These are phyloP conservation scores for Nematocida displodere DNA, from an alignment of 371 early-diverging fungal genomes.

Conservation along the genomic window DNA sequence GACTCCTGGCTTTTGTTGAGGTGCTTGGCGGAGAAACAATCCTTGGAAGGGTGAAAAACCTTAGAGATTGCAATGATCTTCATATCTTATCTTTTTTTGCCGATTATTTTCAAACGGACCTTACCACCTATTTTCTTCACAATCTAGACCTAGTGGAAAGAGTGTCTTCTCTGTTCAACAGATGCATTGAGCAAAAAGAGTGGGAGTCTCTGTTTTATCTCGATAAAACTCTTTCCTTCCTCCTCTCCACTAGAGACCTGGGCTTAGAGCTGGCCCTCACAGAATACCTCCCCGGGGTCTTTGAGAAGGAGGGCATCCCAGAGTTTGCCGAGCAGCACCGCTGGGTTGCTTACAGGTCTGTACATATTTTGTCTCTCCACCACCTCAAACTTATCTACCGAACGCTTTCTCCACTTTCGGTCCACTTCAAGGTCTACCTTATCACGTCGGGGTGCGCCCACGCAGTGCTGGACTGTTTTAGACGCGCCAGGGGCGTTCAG, in stretches of 20 bases:
- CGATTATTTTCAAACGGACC: background rate
- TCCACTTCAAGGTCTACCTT: background rate
- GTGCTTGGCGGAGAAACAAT: background rate
- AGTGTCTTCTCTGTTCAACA: background rate
- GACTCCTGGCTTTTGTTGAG: background rate
- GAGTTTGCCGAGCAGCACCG: background rate
- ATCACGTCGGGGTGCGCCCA: background rate
- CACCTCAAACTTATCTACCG: background rate
- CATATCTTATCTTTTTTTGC: background rate
- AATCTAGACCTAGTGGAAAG: background rate
- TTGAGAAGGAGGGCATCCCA: constrained; percentile 1
- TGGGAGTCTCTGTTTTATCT: background rate
- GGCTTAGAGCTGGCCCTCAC: background rate
- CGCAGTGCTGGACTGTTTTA: background rate
- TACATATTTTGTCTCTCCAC: background rate
- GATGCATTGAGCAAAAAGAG: constrained; percentile 1
- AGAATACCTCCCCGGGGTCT: background rate
- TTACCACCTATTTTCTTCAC: background rate
- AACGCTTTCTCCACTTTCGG: background rate
- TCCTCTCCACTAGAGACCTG: background rate
- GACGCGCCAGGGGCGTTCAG: background rate
- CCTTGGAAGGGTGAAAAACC: background rate
- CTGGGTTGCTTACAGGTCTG: background rate
- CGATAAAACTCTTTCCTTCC: background rate
- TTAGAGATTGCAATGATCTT: background rate